Evolutionary conservation across 2,329 filamentous ascomycete species (phyloP), one percentile per base, ranked within the genome.

Genomic region (Mariannaea sp.): DNA sequence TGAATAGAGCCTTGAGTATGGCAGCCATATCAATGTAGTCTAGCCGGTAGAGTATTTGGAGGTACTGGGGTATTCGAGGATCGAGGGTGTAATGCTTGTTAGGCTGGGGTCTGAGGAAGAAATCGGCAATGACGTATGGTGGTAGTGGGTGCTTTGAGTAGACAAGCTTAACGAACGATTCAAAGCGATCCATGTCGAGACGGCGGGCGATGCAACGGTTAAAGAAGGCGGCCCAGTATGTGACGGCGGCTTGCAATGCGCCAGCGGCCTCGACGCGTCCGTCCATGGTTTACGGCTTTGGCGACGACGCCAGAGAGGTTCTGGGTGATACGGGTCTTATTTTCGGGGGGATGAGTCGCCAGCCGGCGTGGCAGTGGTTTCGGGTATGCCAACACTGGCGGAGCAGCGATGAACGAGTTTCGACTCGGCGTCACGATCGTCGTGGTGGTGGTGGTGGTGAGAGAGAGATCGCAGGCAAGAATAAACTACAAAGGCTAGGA

Each of bases 31-130:
- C 78, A 55, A 87, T 71, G 53, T 80, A 75, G 26, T 75, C 73
- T 41, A 77, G 75, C 26, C 76, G 71, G 36, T 80, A 74, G 40
- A 88, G 76, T 14, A 77, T 72, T 58, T 85, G 77, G 8, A 87
- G 67, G 65, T 86, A 88, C n/a, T 74, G 77, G 0, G 80, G 77
- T 7, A 86, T 75, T 57, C 83, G 79, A 7, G 82, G 81, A 59
- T 88, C 84, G 62, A 85, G 77, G 51, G 72, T 78, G 64, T 80
- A 72, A 59, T 70, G 64, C 61, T 78, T 78, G 43, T 69, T 67
- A 16, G 74, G 70, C 36, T 76, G 76, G 3, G 85, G 84, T 19
- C 77, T 77, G 33, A 88, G 73, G 61, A 85, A 80, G 46, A 87
- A 68, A 59, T 85, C 78, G 71, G 83, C 81, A 57, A 87, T 71